Evolutionary conservation across 805 yeast genomes (phyloP).

Genomic region (Priceomyces castillae): DNA sequence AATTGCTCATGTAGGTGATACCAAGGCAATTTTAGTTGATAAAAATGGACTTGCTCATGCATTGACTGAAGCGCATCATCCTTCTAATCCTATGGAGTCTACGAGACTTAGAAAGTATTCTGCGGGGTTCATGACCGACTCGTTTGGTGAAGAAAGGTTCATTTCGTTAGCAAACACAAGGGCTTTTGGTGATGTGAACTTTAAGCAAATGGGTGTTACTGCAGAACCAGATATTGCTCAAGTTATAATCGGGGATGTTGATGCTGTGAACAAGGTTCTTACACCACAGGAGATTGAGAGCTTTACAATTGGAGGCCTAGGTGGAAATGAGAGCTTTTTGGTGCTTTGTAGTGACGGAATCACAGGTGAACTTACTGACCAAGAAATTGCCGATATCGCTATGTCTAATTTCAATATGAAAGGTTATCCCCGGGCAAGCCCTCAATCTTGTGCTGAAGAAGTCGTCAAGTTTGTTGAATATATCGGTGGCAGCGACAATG

Average conservation of each 20-base stretch:
- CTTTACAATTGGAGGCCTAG: constrained; percentile 46
- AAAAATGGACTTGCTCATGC: constrained; percentile 74
- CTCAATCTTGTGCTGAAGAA: constrained; percentile 83
- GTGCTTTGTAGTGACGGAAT: constrained; percentile 86
- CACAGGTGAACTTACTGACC: constrained; percentile 76
- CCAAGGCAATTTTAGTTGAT: constrained; percentile 84
- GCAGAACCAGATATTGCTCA: constrained; percentile 89
- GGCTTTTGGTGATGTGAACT: constrained; percentile 84
- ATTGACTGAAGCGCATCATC: constrained; percentile 81
- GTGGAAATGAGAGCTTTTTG: constrained; percentile 87
- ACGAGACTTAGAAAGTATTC: constrained; percentile 64
- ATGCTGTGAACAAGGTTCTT: constrained; percentile 35
- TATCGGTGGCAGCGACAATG: constrained; percentile 91
- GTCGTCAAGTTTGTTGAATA: constrained; percentile 80
- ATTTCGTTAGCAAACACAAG: constrained; percentile 86
- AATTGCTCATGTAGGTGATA: constrained; percentile 91
- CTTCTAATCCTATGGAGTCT: constrained; percentile 76
- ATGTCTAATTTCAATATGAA: constrained; percentile 61
- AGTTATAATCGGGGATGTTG: constrained; percentile 58
- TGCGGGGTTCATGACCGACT: constrained; percentile 68
- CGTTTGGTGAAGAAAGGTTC: constrained; percentile 90
- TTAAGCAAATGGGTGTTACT: constrained; percentile 78
- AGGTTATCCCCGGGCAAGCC: constrained; percentile 72
- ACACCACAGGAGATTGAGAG: constrained; percentile 32
- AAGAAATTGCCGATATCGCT: constrained; percentile 85